Evolutionary conservation across 2,329 filamentous ascomycete species (phyloP).

Genomic region (Calcarisporium arbuscula): DNA sequence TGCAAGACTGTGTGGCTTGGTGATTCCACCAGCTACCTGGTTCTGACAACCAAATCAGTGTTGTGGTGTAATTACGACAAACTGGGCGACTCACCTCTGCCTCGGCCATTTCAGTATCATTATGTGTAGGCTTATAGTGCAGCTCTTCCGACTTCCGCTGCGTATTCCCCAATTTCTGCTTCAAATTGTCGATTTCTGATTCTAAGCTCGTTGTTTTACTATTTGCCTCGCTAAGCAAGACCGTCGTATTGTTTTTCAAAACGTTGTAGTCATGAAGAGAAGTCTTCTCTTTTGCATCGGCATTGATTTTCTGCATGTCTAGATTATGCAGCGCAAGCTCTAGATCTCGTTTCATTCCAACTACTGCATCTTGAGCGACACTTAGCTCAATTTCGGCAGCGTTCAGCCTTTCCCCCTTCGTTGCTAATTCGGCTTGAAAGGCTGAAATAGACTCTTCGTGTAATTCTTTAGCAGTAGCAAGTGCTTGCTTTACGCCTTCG

Average conservation of each 20-base stretch:
- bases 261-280: slow-evolving; percentile 54
- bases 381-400: slow-evolving; percentile 25
- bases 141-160: slow-evolving; percentile 42
- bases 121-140: slow-evolving; percentile 53
- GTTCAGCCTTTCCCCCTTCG: slow-evolving; percentile 29
- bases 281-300: slow-evolving; percentile 47
- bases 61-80: background rate
- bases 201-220: slow-evolving; percentile 46
- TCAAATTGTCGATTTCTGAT: slow-evolving; percentile 40
- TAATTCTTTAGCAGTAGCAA: slow-evolving; percentile 40
- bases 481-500: slow-evolving; percentile 45
- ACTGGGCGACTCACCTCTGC: slow-evolving; percentile 40
- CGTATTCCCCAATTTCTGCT: slow-evolving; percentile 39
- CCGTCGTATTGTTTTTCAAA: slow-evolving; percentile 56
- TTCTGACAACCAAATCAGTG: slow-evolving; percentile 1
- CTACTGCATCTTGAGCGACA: slow-evolving; percentile 26
- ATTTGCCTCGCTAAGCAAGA: slow-evolving; percentile 53
- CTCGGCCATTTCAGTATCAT: slow-evolving; percentile 58
- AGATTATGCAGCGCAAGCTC: slow-evolving; percentile 46
- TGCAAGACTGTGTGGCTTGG: slow-evolving; percentile 44
- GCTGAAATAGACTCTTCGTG: slow-evolving; percentile 37
- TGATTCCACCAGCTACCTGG: slow-evolving; percentile 38
- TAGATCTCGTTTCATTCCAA: slow-evolving; percentile 33
- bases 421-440: slow-evolving; percentile 25
- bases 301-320: slow-evolving; percentile 44